Percentiles rank a stretch among this genome's conserved stretches.
Conservation (phyloP, 1,284 basidiomycete species). For the Xerocomus minutiporus region DNA sequence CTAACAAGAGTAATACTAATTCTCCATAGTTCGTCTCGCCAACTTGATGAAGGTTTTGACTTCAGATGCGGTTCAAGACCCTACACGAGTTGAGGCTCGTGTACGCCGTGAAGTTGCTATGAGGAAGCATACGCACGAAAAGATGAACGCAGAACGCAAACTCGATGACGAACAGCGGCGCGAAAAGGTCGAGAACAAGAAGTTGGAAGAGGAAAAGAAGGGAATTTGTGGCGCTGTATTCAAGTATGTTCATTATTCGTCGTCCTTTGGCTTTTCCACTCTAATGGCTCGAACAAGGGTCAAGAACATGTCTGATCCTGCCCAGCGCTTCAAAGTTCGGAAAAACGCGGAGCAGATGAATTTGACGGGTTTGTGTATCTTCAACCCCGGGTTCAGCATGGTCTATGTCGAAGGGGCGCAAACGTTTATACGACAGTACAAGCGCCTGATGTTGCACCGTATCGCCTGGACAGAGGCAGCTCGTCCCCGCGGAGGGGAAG, state of each 20-base stretch:
- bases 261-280: background rate
- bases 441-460: constrained; percentile 80
- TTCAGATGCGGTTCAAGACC: constrained; percentile 93
- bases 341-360: constrained; percentile 92
- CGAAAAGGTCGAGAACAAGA: constrained; percentile 84
- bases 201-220: constrained; percentile 80
- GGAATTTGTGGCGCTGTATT: constrained; percentile 86
- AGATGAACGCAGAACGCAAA: constrained; percentile 88
- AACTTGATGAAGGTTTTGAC: constrained; percentile 99
- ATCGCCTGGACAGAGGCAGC: constrained; percentile 95
- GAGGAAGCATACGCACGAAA: constrained; percentile 85
- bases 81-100: constrained; percentile 94
- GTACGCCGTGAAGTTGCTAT: constrained; percentile 91
- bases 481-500: constrained; percentile 67
- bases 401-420: constrained; percentile 91
- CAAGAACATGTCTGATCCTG: constrained; percentile 83
- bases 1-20: constrained; percentile 10
- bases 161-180: constrained; percentile 85
- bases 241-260: constrained; percentile 57
- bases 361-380: constrained; percentile 85
- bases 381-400: constrained; percentile 84
- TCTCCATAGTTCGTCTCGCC: constrained; percentile 73
- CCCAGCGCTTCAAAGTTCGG: constrained; percentile 94
- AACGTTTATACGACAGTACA: constrained; percentile 87
- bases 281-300: constrained; percentile 48